Percentiles rank a stretch among this genome's conserved stretches.
phyloP scores from a whole-genome alignment of 345 rosid genomes.

The Linum tenue region DNA sequence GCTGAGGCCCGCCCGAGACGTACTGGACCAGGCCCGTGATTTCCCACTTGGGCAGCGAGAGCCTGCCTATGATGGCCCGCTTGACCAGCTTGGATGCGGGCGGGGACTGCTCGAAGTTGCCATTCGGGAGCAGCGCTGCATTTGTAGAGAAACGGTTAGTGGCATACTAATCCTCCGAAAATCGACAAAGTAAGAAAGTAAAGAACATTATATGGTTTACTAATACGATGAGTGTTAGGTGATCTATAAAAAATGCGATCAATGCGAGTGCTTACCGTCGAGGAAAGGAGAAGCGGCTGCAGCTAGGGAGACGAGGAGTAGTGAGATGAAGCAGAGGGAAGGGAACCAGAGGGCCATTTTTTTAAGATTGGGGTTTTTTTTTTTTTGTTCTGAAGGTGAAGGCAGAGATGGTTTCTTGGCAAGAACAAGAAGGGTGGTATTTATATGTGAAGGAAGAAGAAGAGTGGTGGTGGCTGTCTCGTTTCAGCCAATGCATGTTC shows the following conservation, averaged over 20 bases:
- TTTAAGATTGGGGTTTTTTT: too few relatives aligned
- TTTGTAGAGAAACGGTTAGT: background rate
- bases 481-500: too few relatives aligned
- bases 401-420: too few relatives aligned
- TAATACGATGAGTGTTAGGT: background rate
- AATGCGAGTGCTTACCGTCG: conserved; percentile 23
- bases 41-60: conserved; percentile 83
- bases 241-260: background rate
- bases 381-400: too few relatives aligned
- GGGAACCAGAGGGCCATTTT: background rate
- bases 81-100: conserved; percentile 48
- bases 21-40: conserved; percentile 59
- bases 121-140: conserved; percentile 54
- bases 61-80: conserved; percentile 54
- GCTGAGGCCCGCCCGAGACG: conserved; percentile 75
- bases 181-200: background rate
- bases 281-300: conserved; percentile 5
- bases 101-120: conserved; percentile 60
- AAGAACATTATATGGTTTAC: background rate
- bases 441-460: too few relatives aligned
- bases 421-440: too few relatives aligned
- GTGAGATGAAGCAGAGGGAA: background rate
- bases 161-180: background rate
- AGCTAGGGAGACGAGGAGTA: background rate
- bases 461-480: too few relatives aligned